Evolutionary conservation across 2,329 filamentous ascomycete genomes (phyloP).

Genomic region (Botrytis pseudocinerea): DNA sequence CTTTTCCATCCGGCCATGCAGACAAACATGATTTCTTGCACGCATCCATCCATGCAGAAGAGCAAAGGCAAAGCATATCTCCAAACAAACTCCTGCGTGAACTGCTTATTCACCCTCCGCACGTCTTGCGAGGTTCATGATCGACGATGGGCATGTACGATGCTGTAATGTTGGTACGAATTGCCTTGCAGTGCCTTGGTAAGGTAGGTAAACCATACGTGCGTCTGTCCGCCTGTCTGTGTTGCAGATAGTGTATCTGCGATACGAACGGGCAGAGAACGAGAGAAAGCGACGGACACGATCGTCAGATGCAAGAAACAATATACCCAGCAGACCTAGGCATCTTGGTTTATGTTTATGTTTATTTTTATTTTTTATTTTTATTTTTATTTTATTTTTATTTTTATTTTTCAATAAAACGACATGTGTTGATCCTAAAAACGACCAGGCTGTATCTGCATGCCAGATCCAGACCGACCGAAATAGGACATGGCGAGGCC

Average conservation of each 20-base stretch:
- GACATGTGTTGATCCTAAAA: not conserved
- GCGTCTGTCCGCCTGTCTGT: not conserved
- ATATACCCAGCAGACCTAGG: not conserved
- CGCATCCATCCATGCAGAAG: not conserved
- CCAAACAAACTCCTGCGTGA: not conserved
- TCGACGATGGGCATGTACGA: not conserved
- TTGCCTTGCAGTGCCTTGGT: not conserved
- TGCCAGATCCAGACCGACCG: constrained; percentile 2
- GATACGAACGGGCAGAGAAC: not conserved
- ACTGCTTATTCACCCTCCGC: not conserved
- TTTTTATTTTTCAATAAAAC: too few relatives aligned
- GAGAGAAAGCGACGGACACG: not conserved
- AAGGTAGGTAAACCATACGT: not conserved
- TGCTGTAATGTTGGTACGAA: not conserved
- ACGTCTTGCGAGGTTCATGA: not conserved
- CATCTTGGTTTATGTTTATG: not conserved
- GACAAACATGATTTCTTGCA: not conserved
- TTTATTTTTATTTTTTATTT: too few relatives aligned
- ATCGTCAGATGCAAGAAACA: constrained; percentile 1
- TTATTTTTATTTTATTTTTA: too few relatives aligned
- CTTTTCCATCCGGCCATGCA: not conserved
- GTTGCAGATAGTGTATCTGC: not conserved
- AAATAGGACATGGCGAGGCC: constrained; percentile 1
- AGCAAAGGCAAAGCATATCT: not conserved
- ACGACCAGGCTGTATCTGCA: not conserved